Evolutionary conservation across 495 filamentous ascomycete genomes (phyloP), one percentile per base, ranked within the genome.

Genomic region (Aspergillus heteromorphus): DNA sequence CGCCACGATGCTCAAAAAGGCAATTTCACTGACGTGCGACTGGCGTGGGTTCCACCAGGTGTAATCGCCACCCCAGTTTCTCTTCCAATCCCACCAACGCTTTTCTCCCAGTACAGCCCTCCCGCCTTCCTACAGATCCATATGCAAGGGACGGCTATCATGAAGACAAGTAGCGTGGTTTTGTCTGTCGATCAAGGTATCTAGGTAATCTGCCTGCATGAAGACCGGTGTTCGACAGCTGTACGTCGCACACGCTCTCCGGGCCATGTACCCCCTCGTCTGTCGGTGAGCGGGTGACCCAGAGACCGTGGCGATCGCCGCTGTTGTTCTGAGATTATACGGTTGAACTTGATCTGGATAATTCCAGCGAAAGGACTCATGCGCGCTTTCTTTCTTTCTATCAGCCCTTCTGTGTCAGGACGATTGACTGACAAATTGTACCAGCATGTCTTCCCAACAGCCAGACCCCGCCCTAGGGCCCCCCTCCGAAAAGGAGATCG

Each of bases 321-420:
- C 58, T 61, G 61, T 62, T 66, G 76, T 74, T 77, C 78, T 81
- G 78, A 80, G 78, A 81, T 68, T 61, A 81, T 74, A 81, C 78
- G 78, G 78, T 81, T 77, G 70, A 79, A 81, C 78, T 81, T 81
- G 78, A 79, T 79, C 76, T 80, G 77, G 77, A 73, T 76, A 76
- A 81, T 76, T 76, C 78, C 78, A 80, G 78, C 78, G 78, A 79
- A 81, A 81, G 78, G 66, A 78, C 73, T 80, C 71, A 77, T 81
- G 76, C 78, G 63, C 62, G 64, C 66, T 67, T 63, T 29, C n/a
- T 27, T 27, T 47, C 23, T 47, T 57, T 67, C 27, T 45, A 53
- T 49, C 38, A n/a, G n/a, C 45, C 41, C 25, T 45, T 11, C 36
- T 51, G 18, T 27, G 42, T 10, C 36, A n/a, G 21, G 43, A n/a